Percentiles rank a stretch among this genome's conserved stretches.
phyloP scores from a whole-genome alignment of 768 basidiomycete genomes.

The Chlorophyllum brunneum region DNA sequence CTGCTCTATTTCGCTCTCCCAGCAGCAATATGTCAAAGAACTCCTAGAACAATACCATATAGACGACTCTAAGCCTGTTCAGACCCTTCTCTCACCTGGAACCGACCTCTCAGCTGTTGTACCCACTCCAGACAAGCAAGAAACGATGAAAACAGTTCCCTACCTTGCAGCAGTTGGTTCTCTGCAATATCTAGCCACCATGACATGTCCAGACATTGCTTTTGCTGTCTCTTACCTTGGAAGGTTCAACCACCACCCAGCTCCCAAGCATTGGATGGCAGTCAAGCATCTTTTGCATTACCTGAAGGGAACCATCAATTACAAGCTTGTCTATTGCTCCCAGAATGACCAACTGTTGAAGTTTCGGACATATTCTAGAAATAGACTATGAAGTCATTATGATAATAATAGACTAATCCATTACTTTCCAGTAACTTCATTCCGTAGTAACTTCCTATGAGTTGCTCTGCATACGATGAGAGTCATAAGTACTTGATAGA shows the following conservation, averaged over 20 bases:
- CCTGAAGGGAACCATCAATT: slow-evolving; percentile 9
- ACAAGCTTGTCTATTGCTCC: slow-evolving; percentile 14
- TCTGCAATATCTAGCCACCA: background rate
- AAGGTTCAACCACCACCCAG: background rate
- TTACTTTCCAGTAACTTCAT: too few species aligned
- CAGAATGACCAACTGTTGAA: too few species aligned
- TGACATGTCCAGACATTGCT: slow-evolving; percentile 20
- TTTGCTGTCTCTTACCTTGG: slow-evolving; percentile 36
- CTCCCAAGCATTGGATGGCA: background rate
- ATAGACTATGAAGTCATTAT: too few species aligned
- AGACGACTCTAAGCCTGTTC: slow-evolving; percentile 16
- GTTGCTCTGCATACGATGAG: too few species aligned
- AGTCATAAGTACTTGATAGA: too few species aligned
- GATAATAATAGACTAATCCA: too few species aligned
- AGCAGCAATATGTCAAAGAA: slow-evolving; percentile 21
- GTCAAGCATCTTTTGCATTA: slow-evolving; percentile 6
- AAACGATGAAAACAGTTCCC: background rate
- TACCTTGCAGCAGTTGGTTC: background rate
- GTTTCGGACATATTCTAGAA: too few species aligned
- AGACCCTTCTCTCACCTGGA: slow-evolving; percentile 19
- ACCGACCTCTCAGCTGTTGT: slow-evolving; percentile 8
- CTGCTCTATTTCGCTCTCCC: slow-evolving; percentile 19
- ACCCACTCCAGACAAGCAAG: background rate
- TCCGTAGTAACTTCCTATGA: too few species aligned
- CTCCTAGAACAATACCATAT: slow-evolving; percentile 20